Evolutionary conservation across 345 rosid genomes (phyloP).

Genomic region (Toxicodendron radicans): DNA sequence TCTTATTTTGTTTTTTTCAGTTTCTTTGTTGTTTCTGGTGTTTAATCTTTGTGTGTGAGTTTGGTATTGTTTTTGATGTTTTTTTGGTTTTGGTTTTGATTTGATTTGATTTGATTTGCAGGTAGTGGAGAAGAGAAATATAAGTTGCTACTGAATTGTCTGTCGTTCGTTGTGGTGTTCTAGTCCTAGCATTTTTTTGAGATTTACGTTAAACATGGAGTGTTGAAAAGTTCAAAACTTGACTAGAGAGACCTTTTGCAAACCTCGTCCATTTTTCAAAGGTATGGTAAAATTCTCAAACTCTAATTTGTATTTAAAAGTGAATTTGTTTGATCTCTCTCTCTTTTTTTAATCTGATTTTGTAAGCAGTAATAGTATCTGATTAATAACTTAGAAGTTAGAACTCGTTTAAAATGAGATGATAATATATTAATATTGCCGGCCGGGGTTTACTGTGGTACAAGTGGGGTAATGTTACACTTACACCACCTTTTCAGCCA

Average conservation of each 20-base stretch:
- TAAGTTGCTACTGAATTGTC: slow-evolving; percentile 7
- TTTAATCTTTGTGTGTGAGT: not conserved
- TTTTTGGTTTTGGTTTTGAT: not conserved
- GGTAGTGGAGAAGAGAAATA: not conserved
- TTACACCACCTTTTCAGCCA: too few relatives aligned
- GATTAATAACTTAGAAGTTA: too few relatives aligned
- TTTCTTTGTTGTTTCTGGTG: not conserved
- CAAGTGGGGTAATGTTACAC: too few relatives aligned
- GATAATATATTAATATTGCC: too few relatives aligned
- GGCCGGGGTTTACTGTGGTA: too few relatives aligned
- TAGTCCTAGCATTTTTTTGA: slow-evolving; percentile 15
- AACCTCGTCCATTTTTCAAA: not conserved
- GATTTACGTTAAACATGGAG: slow-evolving; percentile 19
- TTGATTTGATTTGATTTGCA: not conserved
- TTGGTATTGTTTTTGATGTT: not conserved
- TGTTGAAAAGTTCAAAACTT: slow-evolving; percentile 2
- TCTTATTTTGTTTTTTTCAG: too few relatives aligned
- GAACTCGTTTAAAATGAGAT: too few relatives aligned
- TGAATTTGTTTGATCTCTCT: too few relatives aligned
- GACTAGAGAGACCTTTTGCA: too few relatives aligned
- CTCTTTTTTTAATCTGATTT: too few relatives aligned
- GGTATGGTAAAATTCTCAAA: not conserved
- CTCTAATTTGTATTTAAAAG: too few relatives aligned
- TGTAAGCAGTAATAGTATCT: too few relatives aligned
- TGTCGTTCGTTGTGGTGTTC: not conserved